These are phyloP conservation scores for Avena eriantha DNA, from an alignment of 176 grass and related monocot genomes.

Conservation along the genomic window DNA sequence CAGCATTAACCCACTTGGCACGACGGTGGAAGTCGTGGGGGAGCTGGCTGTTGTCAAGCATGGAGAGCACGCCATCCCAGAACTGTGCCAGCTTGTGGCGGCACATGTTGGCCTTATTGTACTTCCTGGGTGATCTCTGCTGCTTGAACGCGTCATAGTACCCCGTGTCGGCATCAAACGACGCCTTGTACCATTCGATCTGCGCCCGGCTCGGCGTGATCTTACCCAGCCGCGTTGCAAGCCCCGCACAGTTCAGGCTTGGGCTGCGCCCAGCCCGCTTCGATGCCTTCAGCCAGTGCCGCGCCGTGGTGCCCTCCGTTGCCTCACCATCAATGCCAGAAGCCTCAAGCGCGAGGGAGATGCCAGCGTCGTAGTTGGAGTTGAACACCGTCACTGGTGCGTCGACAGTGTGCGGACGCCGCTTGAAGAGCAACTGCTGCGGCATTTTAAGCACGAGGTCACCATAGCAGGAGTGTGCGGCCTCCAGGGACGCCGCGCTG, in stretches of 20 bases:
- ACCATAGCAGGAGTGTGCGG: constrained; percentile 64
- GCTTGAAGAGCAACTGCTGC: constrained; percentile 61
- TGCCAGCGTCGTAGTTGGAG: constrained; percentile 61
- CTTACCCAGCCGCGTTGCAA: constrained; percentile 62
- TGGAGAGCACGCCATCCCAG: constrained; percentile 84
- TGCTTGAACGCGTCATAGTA: constrained; percentile 97
- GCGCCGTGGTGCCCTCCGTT: constrained; percentile 53
- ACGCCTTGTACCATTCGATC: constrained; percentile 92
- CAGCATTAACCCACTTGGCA: constrained; percentile 92
- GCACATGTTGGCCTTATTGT: constrained; percentile 55
- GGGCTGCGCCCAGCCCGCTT: constrained; percentile 55
- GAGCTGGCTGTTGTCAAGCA: constrained; percentile 78
- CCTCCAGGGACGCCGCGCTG: background rate
- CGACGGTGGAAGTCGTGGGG: constrained; percentile 85
- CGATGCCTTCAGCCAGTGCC: constrained; percentile 72
- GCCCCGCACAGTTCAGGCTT: constrained; percentile 64
- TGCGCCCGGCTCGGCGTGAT: constrained; percentile 83
- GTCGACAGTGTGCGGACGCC: background rate
- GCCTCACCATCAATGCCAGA: constrained; percentile 63
- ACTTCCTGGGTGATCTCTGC: constrained; percentile 57
- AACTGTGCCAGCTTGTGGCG: constrained; percentile 79
- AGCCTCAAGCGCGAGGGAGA: constrained; percentile 73
- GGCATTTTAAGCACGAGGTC: constrained; percentile 58
- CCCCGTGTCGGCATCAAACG: constrained; percentile 70
- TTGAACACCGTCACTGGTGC: background rate